Evolutionary conservation across 768 basidiomycete genomes (phyloP).

Genomic region (Lactarius trivialis): DNA sequence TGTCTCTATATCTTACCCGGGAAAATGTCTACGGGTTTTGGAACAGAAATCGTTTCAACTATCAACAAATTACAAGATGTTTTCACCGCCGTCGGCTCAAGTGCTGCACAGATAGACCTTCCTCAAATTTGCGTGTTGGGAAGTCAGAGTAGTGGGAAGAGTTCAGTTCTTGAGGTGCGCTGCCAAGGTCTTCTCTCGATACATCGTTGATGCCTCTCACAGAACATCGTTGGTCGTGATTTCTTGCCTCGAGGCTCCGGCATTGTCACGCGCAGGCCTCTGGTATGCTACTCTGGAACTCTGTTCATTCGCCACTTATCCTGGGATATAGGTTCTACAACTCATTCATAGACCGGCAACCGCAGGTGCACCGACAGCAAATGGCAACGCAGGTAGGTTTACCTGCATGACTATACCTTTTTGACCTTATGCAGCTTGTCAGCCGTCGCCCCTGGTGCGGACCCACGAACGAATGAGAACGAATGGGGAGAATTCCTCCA

Average conservation of each 20-base stretch:
- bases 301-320: conserved; percentile 3
- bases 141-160: conserved; percentile 90
- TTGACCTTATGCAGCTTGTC: neutral
- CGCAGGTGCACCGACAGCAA: conserved; percentile 40
- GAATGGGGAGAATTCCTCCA: conserved; percentile 99
- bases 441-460: conserved; percentile 40
- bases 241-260: conserved; percentile 98
- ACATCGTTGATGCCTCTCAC: conserved; percentile 1
- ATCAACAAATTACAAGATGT: conserved; percentile 91
- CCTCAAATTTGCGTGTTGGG: conserved; percentile 90
- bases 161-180: conserved; percentile 82
- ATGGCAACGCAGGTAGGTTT: conserved; percentile 35
- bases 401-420: neutral
- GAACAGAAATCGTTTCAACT: conserved; percentile 71
- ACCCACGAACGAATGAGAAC: conserved; percentile 79
- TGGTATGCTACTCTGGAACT: conserved; percentile 46
- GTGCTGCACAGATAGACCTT: conserved; percentile 74
- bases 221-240: conserved; percentile 98
- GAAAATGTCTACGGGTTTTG: conserved; percentile 54
- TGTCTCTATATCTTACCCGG: conserved; percentile 1
- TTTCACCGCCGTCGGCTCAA: conserved; percentile 76
- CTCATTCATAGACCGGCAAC: conserved; percentile 78
- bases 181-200: neutral
- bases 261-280: conserved; percentile 94
- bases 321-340: conserved; percentile 69